Evolutionary conservation across 2,329 filamentous ascomycete species (phyloP), one percentile per base, ranked within the genome.

Genomic region (Corynespora cassiicola): DNA sequence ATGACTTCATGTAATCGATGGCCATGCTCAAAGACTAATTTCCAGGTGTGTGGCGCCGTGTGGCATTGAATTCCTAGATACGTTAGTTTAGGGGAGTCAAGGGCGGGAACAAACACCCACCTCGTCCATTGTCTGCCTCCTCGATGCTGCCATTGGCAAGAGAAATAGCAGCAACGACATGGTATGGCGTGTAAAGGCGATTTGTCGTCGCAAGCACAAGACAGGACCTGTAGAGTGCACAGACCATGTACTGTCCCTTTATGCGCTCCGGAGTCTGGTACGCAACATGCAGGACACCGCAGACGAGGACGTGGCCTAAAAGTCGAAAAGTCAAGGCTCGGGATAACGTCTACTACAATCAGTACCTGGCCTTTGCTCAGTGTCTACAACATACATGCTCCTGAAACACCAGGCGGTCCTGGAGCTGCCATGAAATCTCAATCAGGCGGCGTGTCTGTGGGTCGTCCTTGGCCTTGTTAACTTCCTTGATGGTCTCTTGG

Each of bases 1-100:
- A 96, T 83, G 11, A 96, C 70, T 67, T 97, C 92, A 62, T 88
- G 92, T 36, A 92, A 75, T 43, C 87, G 83, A 50, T 87, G 81
- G 39, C 86, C 78, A 50, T 82, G 81, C 62, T 94, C 85, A 58
- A 97, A 96, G 3, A 89, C 77, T 8, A 96, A 59, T 64, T 97
- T 99, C 92, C 91, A 97, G 1, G 90, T 94, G 65, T 88, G 88
- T 0, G 88, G 84, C 1, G 88, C 88, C 3, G 87, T 88, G 48
- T 94, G 86, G 58, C 90, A 96, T 74, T 92, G 90, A 6, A 97
- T 65, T 1, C 90, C 90, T 95, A 45, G 29, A 30, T 14, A 9
- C 10, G 10, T 58, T 31, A 61, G 47, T 18, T 18, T 23, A 19
- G 34, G 23, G 21, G 16, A 31, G 27, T 26, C 10, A 15, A 16